Conservation (phyloP, 805 yeast genomes). For the Nakazawaea ernobii region DNA sequence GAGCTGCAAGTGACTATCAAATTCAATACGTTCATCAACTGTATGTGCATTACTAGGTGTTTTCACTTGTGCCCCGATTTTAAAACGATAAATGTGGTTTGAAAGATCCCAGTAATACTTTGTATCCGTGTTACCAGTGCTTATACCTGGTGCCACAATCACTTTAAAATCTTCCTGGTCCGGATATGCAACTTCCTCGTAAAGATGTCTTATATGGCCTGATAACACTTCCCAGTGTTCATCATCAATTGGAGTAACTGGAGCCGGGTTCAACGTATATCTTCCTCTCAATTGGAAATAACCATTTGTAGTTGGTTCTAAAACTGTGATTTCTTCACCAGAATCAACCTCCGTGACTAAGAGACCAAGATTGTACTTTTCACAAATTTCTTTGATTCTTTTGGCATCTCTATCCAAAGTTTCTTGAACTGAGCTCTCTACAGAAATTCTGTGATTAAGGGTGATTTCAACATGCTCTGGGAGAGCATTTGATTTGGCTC, state of each 20-base stretch:
- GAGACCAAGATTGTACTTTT: constrained; percentile 44
- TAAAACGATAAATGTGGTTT: constrained; percentile 52
- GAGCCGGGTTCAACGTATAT: constrained; percentile 31
- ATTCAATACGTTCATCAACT: constrained; percentile 53
- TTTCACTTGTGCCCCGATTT: constrained; percentile 37
- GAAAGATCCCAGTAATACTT: constrained; percentile 54
- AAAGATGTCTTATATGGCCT: constrained; percentile 52
- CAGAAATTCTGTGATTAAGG: constrained; percentile 57
- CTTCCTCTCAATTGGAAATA: constrained; percentile 30
- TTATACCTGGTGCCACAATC: constrained; percentile 51
- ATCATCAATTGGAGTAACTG: constrained; percentile 30
- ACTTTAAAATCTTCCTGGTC: constrained; percentile 16
- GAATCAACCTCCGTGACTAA: constrained; percentile 17
- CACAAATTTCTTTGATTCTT: constrained; percentile 37
- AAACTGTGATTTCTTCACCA: constrained; percentile 18
- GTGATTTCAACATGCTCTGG: constrained; percentile 54
- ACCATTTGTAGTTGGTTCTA: constrained; percentile 32
- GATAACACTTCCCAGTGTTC: constrained; percentile 37
- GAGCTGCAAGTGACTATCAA: constrained; percentile 52
- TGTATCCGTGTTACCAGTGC: constrained; percentile 68
- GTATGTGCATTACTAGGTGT: constrained; percentile 45
- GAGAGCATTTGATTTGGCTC: constrained; percentile 66
- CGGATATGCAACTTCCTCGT: constrained; percentile 42
- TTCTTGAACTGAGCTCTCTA: constrained; percentile 44
- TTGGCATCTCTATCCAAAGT: constrained; percentile 32